Evolutionary conservation across 495 filamentous ascomycete species (phyloP), one percentile per base, ranked within the genome.

Genomic region (Daldinia caldariorum): DNA sequence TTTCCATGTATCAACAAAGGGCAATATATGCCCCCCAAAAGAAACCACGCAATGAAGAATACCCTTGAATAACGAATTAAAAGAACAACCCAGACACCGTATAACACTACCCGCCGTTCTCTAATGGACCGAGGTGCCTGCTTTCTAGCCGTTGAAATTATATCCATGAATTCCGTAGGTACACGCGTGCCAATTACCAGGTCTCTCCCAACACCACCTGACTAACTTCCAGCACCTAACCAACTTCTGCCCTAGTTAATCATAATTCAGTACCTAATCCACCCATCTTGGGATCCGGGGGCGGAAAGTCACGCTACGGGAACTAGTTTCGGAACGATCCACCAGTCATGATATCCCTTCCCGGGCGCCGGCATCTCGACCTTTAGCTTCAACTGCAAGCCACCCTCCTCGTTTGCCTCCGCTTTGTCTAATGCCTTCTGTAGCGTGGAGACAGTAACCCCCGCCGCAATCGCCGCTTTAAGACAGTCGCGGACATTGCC

Each of bases 301-400:
- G 3, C 7, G 2, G 39, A 31, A 71, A 29, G 18, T 67, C 43
- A 71, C 38, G 59, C 26, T 16, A 43, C 54, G 50, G 67, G 71
- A 64, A 67, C 47, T 13, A 94, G 69, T 76, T 88, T 89, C 5
- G 91, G 91, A 62, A 94, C 89, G 65, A 88, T 82, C 92, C 92
- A 95, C 88, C 89, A 92, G 69, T 89, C 88, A 80, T 91, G 88
- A 81, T 91, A 90, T 18, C 78, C 74, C 71, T 86, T 85, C 4
- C 82, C 86, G 6, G 82, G 74, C 39, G 79, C 79, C 1, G 88
- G 88, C 45, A 91, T 83, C 58, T 81, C 83, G 8, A 89, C 86
- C 57, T 75, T 76, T 18, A 79, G 50, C 63, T 57, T 49, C 29
- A 66, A 18, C 66, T 59, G 39, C 31, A 18, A 38, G 22, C 65